phyloP scores from a whole-genome alignment of 2,329 filamentous ascomycete species.

The Curvularia verruculosa region DNA sequence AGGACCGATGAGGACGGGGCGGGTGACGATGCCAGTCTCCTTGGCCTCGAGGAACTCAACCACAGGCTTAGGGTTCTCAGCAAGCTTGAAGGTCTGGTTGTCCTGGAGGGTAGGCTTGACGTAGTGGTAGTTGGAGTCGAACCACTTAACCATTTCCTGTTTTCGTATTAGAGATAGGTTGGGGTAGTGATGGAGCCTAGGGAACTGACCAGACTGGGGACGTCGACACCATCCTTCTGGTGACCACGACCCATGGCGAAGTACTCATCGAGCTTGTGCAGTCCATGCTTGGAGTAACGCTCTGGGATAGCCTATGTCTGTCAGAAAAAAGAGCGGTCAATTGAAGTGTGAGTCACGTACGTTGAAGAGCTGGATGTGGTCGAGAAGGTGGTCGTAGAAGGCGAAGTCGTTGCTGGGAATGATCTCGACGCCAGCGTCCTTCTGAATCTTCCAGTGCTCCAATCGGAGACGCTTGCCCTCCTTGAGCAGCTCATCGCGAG shows the following conservation, averaged over 20 bases:
- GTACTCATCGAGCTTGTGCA: conserved; percentile 92
- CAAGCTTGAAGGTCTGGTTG: conserved; percentile 94
- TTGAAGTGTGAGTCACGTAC: conserved; percentile 60
- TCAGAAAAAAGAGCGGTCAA: conserved; percentile 12
- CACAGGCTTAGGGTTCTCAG: conserved; percentile 88
- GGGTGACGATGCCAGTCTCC: conserved; percentile 90
- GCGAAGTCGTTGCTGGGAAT: conserved; percentile 99
- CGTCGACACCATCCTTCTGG: conserved; percentile 92
- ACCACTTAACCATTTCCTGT: conserved; percentile 99
- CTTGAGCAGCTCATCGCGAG: conserved; percentile 83
- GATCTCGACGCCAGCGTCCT: conserved; percentile 95
- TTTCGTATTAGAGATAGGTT: conserved; percentile 30
- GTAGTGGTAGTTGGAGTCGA: conserved; percentile 99
- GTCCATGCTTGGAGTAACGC: conserved; percentile 88
- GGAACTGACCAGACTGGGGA: conserved; percentile 72
- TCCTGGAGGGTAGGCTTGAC: conserved; percentile 98
- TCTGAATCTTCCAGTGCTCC: conserved; percentile 99
- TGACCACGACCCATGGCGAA: conserved; percentile 99
- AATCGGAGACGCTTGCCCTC: conserved; percentile 97
- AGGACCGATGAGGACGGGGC: conserved; percentile 92
- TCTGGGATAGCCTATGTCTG: conserved; percentile 79
- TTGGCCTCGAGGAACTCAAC: conserved; percentile 96
- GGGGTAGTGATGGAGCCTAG: neutral
- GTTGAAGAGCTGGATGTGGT: conserved; percentile 97
- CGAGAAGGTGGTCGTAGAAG: conserved; percentile 96